Evolutionary conservation across 192 early-diverging fungal species (phyloP), one percentile per base, ranked within the genome.

Genomic region (Coemansia umbellata): DNA sequence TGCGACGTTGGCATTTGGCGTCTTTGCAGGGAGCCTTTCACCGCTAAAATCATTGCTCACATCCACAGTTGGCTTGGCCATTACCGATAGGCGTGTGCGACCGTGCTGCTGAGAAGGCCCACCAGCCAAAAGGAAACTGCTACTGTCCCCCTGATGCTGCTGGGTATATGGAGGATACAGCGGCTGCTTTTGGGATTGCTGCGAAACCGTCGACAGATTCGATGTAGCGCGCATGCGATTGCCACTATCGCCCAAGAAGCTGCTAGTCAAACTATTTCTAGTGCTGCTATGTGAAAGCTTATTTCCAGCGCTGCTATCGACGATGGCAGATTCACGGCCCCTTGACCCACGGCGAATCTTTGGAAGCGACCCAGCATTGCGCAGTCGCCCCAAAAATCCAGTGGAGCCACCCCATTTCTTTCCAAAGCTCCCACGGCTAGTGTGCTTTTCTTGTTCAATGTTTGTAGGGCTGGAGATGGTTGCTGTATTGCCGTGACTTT

Each of bases 321-420:
- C 40, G 11, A 43, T 26, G 9, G 26, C 31, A 11, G 63, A 53
- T 15, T 68, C 66, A 11, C 53, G 58, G 8, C 37, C 47, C 1
- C 47, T 33, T 15, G 66, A 69, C 13, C 53, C 50, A 10, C 58
- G 59, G 13, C 66, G 60, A 31, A 69, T 49, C 50, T 52, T 57
- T 19, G 66, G 59, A 37, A 61, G 50, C n/a, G 66, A 69, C 8
- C 66, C 66, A 15, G 63, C 66, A 21, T 69, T 69, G 60, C 66
- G 66, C 43, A 69, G 50, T n/a, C 59, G 60, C 3, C 66, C 66
- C 21, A 69, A 55, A 50, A 69, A 63, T 6, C 66, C 66, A 3
- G 66, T 43, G 8, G 66, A 40, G 14, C 52, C 40, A 6, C 53
- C 50, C 55, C 59, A 63, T 18, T 49, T 57, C 31, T 53, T 56